phyloP scores from a whole-genome alignment of 2,329 filamentous ascomycete species.

The Curvularia spicifera region DNA sequence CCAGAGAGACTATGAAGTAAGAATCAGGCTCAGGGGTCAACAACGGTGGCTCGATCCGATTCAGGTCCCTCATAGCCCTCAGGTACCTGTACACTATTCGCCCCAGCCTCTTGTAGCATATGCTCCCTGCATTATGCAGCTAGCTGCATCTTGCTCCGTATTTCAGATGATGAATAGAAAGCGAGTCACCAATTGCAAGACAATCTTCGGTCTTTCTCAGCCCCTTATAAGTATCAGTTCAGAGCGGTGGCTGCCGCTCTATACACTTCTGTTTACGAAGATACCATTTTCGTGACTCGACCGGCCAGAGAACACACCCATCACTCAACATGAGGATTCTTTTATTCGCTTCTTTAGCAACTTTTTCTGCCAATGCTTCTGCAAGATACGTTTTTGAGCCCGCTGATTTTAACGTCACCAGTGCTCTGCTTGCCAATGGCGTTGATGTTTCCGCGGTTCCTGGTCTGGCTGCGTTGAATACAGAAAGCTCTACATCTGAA shows the following conservation, averaged over 20 bases:
- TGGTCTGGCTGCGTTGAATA: constrained; percentile 13
- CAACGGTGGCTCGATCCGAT: no score
- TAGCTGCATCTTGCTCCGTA: background rate
- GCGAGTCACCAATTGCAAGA: background rate
- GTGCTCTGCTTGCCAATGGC: constrained; percentile 28
- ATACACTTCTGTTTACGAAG: constrained; percentile 26
- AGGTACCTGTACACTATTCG: background rate
- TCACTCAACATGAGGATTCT: constrained; percentile 15
- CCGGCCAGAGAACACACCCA: background rate
- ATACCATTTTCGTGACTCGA: background rate
- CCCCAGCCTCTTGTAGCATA: background rate
- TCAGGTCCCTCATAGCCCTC: background rate
- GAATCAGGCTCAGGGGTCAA: no score
- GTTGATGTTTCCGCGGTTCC: constrained; percentile 28
- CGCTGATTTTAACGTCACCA: constrained; percentile 26
- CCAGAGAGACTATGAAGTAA: no score
- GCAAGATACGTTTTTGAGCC: constrained; percentile 25
- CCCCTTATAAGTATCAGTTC: background rate
- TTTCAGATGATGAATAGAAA: background rate
- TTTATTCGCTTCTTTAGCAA: constrained; percentile 8
- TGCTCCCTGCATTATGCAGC: background rate
- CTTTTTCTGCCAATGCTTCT: constrained; percentile 13
- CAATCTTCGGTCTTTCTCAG: background rate
- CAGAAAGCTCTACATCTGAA: background rate
- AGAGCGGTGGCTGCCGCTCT: background rate